Evolutionary conservation across 768 basidiomycete species (phyloP), one percentile per base, ranked within the genome.

Genomic region (Asterophora lycoperdoides): DNA sequence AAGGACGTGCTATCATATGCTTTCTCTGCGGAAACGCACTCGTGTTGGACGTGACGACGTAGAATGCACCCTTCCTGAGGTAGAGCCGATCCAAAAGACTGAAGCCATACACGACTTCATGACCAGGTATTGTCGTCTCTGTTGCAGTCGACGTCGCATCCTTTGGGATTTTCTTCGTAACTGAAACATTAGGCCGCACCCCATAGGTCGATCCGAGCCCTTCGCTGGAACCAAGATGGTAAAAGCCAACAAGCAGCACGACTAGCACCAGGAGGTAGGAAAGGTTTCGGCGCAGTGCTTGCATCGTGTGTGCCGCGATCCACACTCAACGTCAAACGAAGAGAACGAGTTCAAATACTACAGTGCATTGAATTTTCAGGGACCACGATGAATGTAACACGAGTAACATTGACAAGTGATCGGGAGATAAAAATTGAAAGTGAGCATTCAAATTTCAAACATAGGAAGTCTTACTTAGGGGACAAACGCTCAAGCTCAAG

Each of bases 61-160:
- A 83, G 49, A 89, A 76, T 1, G 85, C 88, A 23, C 86, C 85
- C 54, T 87, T 83, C 48, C 78, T 73, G 65, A 89, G 78, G 67
- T 91, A 89, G 3, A 93, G 65, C 48, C 84, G 77, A 45, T 81
- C 80, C 53, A 90, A 80, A 33, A 89, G 66, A 1, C 86, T 86
- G 77, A 86, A 91, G 11, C 89, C 88, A 42, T 77, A 70, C 8
- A 74, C 71, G 41, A 79, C 75, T 41, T 74, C 65, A 4, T 55
- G 54, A 15, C 54, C 58, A 18, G 70, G 67, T 9, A 70, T 64
- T 13, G 53, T 66, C 8, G 60, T 60, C 42, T 61, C 57, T 28
- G 53, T 42, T 15, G 45, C 28, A n/a, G 51, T 55, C 46, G 41
- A 44, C 1, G 46, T 48, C 11, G 23, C n/a, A 15, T 50, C 40